Base-by-base conservation (phyloP, 2,329 filamentous ascomycete genomes). In the Aspergillus pseudonomiae region DNA sequence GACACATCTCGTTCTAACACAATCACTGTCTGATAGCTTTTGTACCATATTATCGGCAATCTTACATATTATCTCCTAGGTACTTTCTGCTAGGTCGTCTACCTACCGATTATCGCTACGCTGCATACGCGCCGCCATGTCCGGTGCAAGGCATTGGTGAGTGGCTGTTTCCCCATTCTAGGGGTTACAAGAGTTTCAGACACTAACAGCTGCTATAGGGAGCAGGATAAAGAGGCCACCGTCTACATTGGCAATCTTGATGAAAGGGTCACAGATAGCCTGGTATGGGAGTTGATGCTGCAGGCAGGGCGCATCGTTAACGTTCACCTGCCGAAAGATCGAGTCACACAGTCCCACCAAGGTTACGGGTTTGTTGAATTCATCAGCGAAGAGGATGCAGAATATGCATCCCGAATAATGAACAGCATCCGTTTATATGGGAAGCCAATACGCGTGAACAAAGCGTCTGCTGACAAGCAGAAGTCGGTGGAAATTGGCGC, bases 311-410 rank as follows among this genome's bases (percentile, higher is more conserved):
- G 94, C 71, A 96, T 99, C 73, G 92, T 96, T 76, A 98, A 98
- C 80, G 94, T 99, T 67, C 95, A 99, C 81, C 89, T 99, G 76
- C 95, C 95, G 61, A 97, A 97, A 84, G 95, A 99, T 80, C 92
- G 95, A 78, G 95, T 99, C 71, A 97, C 95, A 54, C 93, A 97
- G 76, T 91, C 90, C 62, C 95, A 99, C 79, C 95, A 98, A 81
- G 95, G 95, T 71, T 99, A 97, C 84, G 95, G 95, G 73, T 99
- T 99, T 80, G 95, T 99, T 79, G 95, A 99, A 80, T 99, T 97
- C 79, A 94, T 93, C 75, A 94, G 91, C 70, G 93, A 97, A 77
- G 89, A 93, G 74, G 95, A 97, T 79, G 95, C 95, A 72, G 95
- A 98, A 77, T 99, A 99, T 82, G 94, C 95, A 26, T 91, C 93